Conservation (phyloP, 345 rosid species). For the Gossypium raimondii region DNA sequence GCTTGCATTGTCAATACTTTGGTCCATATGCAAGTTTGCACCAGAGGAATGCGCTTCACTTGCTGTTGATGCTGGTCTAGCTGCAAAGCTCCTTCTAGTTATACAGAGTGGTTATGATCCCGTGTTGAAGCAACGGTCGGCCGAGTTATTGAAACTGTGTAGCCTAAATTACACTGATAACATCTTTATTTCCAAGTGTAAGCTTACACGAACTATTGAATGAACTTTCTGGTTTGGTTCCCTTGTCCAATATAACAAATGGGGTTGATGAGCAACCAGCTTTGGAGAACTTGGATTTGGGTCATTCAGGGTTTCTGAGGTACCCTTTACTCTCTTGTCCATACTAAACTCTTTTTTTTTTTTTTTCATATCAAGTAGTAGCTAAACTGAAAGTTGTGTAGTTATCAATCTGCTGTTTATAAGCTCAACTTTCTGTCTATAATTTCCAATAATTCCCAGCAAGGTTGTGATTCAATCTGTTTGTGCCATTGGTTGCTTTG, state of each 20-base stretch:
- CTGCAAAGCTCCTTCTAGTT: conserved; percentile 56
- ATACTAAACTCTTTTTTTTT: conserved; percentile 9
- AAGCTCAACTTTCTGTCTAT: background rate
- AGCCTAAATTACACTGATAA: conserved; percentile 60
- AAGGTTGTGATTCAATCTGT: background rate
- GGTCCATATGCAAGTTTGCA: conserved; percentile 54
- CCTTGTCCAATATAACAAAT: conserved; percentile 7
- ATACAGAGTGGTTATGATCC: conserved; percentile 64
- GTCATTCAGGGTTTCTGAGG: conserved; percentile 8
- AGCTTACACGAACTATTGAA: conserved; percentile 60
- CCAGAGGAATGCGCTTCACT: conserved; percentile 52
- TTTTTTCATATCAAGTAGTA: conserved; percentile 15
- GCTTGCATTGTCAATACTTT: conserved; percentile 22
- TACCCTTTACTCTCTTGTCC: conserved; percentile 25
- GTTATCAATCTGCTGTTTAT: conserved; percentile 8
- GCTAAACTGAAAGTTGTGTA: conserved; percentile 16
- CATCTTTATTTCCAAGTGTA: conserved; percentile 63
- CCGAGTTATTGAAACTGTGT: conserved; percentile 60
- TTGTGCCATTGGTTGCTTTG: conserved; percentile 3
- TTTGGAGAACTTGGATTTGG: conserved; percentile 1
- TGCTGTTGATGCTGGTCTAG: conserved; percentile 58
- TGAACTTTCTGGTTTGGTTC: conserved; percentile 21
- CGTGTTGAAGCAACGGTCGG: conserved; percentile 50
- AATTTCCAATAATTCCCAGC: background rate
- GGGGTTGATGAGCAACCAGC: conserved; percentile 11